Evolutionary conservation across 1,284 basidiomycete species (phyloP).

Genomic region (Sporisorium iseilematis-ciliati): DNA sequence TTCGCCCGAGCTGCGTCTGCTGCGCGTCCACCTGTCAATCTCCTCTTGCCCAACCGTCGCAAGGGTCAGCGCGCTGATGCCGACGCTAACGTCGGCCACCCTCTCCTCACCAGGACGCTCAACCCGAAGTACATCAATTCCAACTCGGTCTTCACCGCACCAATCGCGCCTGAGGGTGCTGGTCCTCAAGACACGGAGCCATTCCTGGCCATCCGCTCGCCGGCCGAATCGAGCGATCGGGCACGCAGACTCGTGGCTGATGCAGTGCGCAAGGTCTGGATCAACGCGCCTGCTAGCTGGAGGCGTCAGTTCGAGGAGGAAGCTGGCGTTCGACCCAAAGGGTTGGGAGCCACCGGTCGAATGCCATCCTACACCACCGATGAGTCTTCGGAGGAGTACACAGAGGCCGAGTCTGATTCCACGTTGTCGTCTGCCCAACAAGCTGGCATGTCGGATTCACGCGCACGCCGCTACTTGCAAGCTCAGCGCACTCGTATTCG

Average conservation of each 20-base stretch:
- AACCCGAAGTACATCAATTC: constrained; percentile 43
- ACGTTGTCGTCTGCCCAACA: constrained; percentile 20
- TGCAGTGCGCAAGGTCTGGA: constrained; percentile 65
- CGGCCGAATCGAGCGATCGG: constrained; percentile 59
- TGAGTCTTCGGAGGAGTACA: constrained; percentile 45
- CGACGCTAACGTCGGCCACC: constrained; percentile 10
- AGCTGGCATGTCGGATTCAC: constrained; percentile 35
- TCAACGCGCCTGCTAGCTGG: constrained; percentile 66
- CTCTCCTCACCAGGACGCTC: constrained; percentile 25
- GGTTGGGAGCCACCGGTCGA: constrained; percentile 8
- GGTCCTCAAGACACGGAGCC: constrained; percentile 54
- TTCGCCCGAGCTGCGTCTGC: constrained; percentile 57
- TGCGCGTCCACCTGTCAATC: constrained; percentile 49
- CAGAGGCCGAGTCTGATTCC: constrained; percentile 34
- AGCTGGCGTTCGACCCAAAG: constrained; percentile 30
- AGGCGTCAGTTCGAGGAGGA: constrained; percentile 63
- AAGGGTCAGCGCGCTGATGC: constrained; percentile 8
- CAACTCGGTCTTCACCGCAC: constrained; percentile 52
- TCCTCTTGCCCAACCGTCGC: constrained; percentile 43
- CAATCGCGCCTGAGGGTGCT: constrained; percentile 58
- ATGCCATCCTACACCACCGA: constrained; percentile 26
- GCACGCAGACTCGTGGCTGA: constrained; percentile 64
- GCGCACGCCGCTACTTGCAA: constrained; percentile 47
- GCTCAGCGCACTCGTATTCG: constrained; percentile 58
- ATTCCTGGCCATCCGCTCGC: constrained; percentile 64